Base-by-base conservation (phyloP, 2,329 filamentous ascomycete species). In the Drechslerella dactyloides region DNA sequence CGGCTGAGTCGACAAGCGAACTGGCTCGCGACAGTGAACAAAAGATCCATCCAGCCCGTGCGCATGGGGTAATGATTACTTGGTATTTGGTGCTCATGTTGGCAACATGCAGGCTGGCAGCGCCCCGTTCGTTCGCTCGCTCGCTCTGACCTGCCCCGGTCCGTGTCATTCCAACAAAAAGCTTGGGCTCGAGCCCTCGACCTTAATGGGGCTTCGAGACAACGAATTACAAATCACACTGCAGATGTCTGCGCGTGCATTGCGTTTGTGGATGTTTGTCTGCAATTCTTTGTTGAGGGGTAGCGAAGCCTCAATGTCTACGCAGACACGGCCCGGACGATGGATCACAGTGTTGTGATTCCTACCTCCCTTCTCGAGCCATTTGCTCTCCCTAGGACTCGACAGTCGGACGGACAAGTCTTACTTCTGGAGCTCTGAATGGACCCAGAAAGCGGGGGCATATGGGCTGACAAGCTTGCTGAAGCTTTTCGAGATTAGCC, bases 401-500 rank as follows among this genome's bases (percentile, higher is more conserved):
- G 27, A 33, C 8, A 33, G 27, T 4, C 27, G 3, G 27, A 8
- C 27, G n/a, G n/a, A n/a, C n/a, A n/a, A n/a, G n/a, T n/a, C n/a
- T n/a, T n/a, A 4, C 27, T 33, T 3, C 27, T 33, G 27, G 27
- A 33, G 27, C 27, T 33, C 8, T 33, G 8, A 8, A 33, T 33
- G 27, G 27, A 8, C 8, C 27, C 27, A 33, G 27, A 33, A 33
- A 33, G 27, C 27, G 27, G 27, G 37, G 11, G n/a, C n/a, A n/a
- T n/a, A n/a, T n/a, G n/a, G n/a, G 5, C 37, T 13, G 37, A 42
- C 37, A 2, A 13, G 11, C 13, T 17, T 15, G 13, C 15, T 15
- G 37, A 42, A 42, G 37, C 37, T 17, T 42, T 48, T 48, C 44
- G 19, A 48, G 44, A 48, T 48, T 48, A 48, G 44, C 44, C 44